These are phyloP conservation scores for Cytospora paraplurivora DNA, from an alignment of 2,329 filamentous ascomycete genomes.

Conservation along the genomic window DNA sequence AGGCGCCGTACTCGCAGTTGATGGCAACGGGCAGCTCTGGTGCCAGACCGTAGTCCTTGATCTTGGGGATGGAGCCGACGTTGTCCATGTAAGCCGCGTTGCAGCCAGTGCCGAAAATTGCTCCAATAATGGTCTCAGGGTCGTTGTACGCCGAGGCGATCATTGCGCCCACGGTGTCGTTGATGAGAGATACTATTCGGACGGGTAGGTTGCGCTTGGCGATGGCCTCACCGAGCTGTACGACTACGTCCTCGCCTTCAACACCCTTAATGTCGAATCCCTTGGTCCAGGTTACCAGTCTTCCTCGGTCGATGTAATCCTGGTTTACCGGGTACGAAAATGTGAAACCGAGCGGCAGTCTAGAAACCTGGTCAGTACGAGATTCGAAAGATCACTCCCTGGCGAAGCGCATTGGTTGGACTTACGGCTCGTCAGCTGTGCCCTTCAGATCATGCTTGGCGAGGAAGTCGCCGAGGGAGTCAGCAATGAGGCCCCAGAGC, in stretches of 20 bases:
- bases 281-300: slow-evolving; percentile 74
- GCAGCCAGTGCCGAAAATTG: slow-evolving; percentile 80
- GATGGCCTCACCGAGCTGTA: slow-evolving; percentile 61
- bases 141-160: slow-evolving; percentile 79
- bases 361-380: slow-evolving; percentile 45
- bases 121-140: slow-evolving; percentile 70
- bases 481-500: slow-evolving; percentile 70
- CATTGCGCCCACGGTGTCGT: slow-evolving; percentile 79
- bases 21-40: slow-evolving; percentile 74
- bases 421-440: slow-evolving; percentile 45
- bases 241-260: slow-evolving; percentile 69
- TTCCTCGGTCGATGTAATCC: slow-evolving; percentile 69
- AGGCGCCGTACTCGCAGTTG: slow-evolving; percentile 82
- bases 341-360: slow-evolving; percentile 67
- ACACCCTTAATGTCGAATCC: slow-evolving; percentile 73
- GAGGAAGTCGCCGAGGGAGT: slow-evolving; percentile 69
- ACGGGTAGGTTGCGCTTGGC: slow-evolving; percentile 58
- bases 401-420: not conserved
- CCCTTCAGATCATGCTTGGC: slow-evolving; percentile 47
- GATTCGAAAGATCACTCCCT: slow-evolving; percentile 31
- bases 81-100: slow-evolving; percentile 82
- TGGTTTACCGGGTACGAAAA: slow-evolving; percentile 74
- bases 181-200: slow-evolving; percentile 72
- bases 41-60: slow-evolving; percentile 51
- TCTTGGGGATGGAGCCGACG: slow-evolving; percentile 65